phyloP scores from a whole-genome alignment of 2,329 filamentous ascomycete genomes.

The Aspergillus luchuensis region DNA sequence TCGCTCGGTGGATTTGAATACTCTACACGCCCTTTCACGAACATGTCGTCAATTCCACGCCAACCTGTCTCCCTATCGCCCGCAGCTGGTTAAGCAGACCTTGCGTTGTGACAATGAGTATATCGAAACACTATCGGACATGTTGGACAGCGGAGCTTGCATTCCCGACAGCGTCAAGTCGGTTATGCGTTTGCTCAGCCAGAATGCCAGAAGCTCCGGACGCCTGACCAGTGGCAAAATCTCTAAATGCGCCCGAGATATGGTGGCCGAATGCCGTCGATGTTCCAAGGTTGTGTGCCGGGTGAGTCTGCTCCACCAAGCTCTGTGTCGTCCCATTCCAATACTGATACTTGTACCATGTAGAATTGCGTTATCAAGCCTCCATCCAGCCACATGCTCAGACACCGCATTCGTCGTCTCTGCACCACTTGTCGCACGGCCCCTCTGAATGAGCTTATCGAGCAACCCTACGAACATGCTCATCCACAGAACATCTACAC shows the following conservation, averaged over 20 bases:
- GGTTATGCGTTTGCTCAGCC: conserved; percentile 32
- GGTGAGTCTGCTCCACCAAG: conserved; percentile 54
- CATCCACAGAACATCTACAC: conserved; percentile 17
- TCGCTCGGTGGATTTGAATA: conserved; percentile 79
- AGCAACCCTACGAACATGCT: conserved; percentile 36
- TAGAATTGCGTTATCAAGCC: conserved; percentile 91
- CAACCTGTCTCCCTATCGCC: conserved; percentile 76
- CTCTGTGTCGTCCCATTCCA: neutral
- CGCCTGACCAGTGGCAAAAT: conserved; percentile 66
- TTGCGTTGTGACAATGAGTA: conserved; percentile 78
- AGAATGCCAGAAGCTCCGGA: conserved; percentile 32
- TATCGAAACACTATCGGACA: conserved; percentile 40
- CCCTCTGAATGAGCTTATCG: conserved; percentile 55
- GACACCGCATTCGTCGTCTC: conserved; percentile 76
- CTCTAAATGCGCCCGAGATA: conserved; percentile 78
- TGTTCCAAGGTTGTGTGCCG: conserved; percentile 79
- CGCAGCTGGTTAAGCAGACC: conserved; percentile 70
- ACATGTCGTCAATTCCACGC: conserved; percentile 79
- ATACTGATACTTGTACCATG: conserved; percentile 13
- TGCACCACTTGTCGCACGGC: conserved; percentile 74
- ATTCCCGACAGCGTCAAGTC: conserved; percentile 36
- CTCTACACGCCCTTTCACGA: conserved; percentile 77
- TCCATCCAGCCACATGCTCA: conserved; percentile 66
- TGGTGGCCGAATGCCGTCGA: conserved; percentile 79
- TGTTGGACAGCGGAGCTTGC: conserved; percentile 46